Evolutionary conservation across 2,329 filamentous ascomycete species (phyloP), one percentile per base, ranked within the genome.

Genomic region (Fusarium coffeatum): DNA sequence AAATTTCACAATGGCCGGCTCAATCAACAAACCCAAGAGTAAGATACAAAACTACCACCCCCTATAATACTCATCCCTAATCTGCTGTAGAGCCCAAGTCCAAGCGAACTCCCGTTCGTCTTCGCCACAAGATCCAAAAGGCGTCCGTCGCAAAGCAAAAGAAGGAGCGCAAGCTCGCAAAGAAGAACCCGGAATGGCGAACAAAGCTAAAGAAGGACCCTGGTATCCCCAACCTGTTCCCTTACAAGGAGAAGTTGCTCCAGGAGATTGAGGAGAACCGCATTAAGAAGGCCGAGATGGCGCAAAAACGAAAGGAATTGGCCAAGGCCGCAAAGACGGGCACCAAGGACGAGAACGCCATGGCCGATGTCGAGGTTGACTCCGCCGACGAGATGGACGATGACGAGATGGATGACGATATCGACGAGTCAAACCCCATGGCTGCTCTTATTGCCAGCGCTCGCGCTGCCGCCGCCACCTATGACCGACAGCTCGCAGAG

Each of bases 121-220:
- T 99, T 77, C 90, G 95, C 72, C 91, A 98, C 85, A 98, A 97
- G 84, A 98, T 99, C 81, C 89, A 97, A 80, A 99, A 99, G 83
- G 91, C 92, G 23, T 93, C 94, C 55, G 89, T 89, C 43, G 90
- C 93, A 68, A 99, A 99, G 85, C 93, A 97, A 83, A 90, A 90
- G 79, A 99, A 99, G 83, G 84, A 90, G 67, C 91, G 90, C 78
- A 98, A 97, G 86, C 86, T 90, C 59, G 93, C 92, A 59, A 98
- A 97, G 85, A 94, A 97, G 89, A 97, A 98, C 80, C 95, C 96
- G 34, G 90, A 97, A 93, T 98, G 96, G 94, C 90, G 92, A 74
- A 94, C 93, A 64, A 93, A 94, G 80, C 80, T 97, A 73, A 98
- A 98, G 88, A 99, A 98, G 84, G 96, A 99, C 76, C 96, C 95